Percentiles rank a stretch among this genome's conserved stretches.
These are phyloP conservation scores for Pyrus hybrid DNA, from an alignment of 331 rosid species.

Conservation along the genomic window DNA sequence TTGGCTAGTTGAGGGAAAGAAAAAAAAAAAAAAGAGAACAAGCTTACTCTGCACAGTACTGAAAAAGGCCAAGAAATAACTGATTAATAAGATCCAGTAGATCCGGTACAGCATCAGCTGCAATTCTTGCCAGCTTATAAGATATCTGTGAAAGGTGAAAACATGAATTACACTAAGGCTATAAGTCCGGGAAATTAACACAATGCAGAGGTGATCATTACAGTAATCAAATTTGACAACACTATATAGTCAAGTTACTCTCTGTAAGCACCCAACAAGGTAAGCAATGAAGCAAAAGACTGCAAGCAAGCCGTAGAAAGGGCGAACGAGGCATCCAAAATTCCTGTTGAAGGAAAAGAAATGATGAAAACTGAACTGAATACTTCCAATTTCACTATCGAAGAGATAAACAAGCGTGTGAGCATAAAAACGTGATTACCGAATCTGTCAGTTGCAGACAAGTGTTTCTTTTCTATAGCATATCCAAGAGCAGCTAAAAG, in stretches of 20 bases:
- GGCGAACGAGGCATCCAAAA: slow-evolving; percentile 48
- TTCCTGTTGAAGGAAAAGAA: slow-evolving; percentile 21
- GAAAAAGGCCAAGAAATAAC: slow-evolving; percentile 20
- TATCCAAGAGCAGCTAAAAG: slow-evolving; percentile 30
- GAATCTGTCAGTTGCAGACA: slow-evolving; percentile 35
- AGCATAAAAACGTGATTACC: slow-evolving; percentile 19
- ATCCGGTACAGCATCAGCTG: slow-evolving; percentile 39
- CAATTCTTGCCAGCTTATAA: slow-evolving; percentile 22
- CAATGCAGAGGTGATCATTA: slow-evolving; percentile 9
- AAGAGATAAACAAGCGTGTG: background rate
- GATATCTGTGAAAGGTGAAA: slow-evolving; percentile 9
- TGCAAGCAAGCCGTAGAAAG: slow-evolving; percentile 35
- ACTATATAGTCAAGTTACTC: slow-evolving; percentile 41
- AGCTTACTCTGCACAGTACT: slow-evolving; percentile 31
- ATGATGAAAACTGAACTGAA: background rate
- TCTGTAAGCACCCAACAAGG: slow-evolving; percentile 36
- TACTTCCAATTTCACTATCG: background rate
- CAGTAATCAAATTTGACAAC: slow-evolving; percentile 37
- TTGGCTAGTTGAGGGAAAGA: background rate
- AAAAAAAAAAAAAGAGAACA: background rate
- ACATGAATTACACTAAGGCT: background rate
- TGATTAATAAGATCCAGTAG: slow-evolving; percentile 18
- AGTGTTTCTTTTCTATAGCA: slow-evolving; percentile 26
- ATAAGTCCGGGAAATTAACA: background rate
- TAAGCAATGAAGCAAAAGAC: slow-evolving; percentile 31